phyloP scores from a whole-genome alignment of 1,139 yeast genomes.

The Debaryomyces singareniensis region DNA sequence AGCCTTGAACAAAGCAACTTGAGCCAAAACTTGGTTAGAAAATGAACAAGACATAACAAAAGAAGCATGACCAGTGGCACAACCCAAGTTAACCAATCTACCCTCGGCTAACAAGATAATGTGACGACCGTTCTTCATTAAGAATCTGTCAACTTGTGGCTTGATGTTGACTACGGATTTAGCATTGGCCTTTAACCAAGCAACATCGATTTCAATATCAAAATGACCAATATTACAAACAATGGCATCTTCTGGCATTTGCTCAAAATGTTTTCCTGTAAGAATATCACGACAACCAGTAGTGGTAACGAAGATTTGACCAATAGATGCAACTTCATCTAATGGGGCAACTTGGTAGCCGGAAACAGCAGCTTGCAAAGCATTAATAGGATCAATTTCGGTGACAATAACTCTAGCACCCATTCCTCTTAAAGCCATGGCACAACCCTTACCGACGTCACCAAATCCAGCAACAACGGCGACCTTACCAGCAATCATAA shows the following conservation, averaged over 20 bases:
- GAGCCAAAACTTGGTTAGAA: conserved; percentile 99
- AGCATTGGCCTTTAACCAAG: conserved; percentile 94
- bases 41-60: conserved; percentile 99
- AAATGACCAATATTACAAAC: conserved; percentile 99
- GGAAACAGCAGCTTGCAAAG: conserved; percentile 98
- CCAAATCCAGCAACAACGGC: conserved; percentile 99
- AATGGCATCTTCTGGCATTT: conserved; percentile 99
- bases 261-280: conserved; percentile 78
- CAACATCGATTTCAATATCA: conserved; percentile 98
- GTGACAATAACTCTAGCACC: conserved; percentile 99
- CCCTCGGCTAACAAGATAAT: conserved; percentile 97
- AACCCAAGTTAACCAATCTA: conserved; percentile 98
- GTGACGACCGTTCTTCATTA: conserved; percentile 88
- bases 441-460: conserved; percentile 99
- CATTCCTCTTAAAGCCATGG: conserved; percentile 98
- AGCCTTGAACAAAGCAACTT: conserved; percentile 95
- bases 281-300: conserved; percentile 99
- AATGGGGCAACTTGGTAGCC: conserved; percentile 97
- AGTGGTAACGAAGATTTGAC: conserved; percentile 98
- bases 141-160: conserved; percentile 99
- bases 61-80: conserved; percentile 99
- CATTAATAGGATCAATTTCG: conserved; percentile 98
- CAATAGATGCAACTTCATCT: conserved; percentile 89
- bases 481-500: conserved; percentile 99
- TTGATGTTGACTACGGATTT: conserved; percentile 90